Evolutionary conservation across 2,329 filamentous ascomycete species (phyloP), one percentile per base, ranked within the genome.

Genomic region (Penicillium sp.): DNA sequence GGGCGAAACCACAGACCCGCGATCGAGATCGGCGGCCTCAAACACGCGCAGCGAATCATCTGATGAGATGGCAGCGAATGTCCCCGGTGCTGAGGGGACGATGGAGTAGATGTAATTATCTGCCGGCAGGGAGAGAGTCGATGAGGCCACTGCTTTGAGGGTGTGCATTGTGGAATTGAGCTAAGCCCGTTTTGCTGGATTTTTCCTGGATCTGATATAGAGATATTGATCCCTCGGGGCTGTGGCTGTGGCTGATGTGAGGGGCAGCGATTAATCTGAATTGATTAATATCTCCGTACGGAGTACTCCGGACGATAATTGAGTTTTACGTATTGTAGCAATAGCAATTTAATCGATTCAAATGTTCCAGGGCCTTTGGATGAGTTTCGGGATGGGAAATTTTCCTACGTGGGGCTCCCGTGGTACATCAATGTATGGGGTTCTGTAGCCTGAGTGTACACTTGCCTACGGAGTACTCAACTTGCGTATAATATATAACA

Each of bases 91-190:
- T 7, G 61, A 60, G 2, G 62, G 54, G 6, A 63, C 58, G 44
- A 73, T 61, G 9, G 64, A 64, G 57, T 73, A 73, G 55, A 74
- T 72, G 61, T 73, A 74, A 53, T 64, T 71, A 28, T 66, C 65
- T 33, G 63, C 46, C 1, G 70, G 65, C 2, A 73, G 62, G 19
- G 64, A 66, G 37, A 72, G 59, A n/a, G 66, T 66, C 9, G 69
- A 70, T 10, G 64, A 63, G 26, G 62, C 62, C 1, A 54, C 62
- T 26, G 62, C 48, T 51, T 59, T 61, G 52, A 70, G 64, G 19
- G 57, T 65, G 52, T 67, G 64, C 67, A 69, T 69, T 50, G 28
- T 45, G 39, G 21, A 31, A 43, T 53, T n/a, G 12, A 4, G 44
- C 21, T 46, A 32, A 15, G 19, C 31, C 10, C 31, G 21, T 24